Evolutionary conservation across 164 flowering plant species (phyloP), one percentile per base, ranked within the genome.

Genomic region (Nelumbo lutea): DNA sequence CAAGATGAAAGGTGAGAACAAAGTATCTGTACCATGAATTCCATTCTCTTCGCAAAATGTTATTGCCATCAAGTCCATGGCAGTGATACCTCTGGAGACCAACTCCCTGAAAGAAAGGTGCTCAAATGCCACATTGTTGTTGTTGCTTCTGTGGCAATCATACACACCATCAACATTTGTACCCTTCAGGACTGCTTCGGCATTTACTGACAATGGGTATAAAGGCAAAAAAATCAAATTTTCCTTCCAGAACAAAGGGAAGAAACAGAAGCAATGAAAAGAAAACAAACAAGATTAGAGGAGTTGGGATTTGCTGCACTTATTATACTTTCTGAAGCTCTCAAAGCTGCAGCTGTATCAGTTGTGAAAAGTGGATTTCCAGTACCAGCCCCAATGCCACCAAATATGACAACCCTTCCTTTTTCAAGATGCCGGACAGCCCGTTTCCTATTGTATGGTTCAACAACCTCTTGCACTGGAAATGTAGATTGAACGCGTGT

Each of bases 401-500:
- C 98, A 76, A 95, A 95, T 50, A 95, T 89, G 48, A 92, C 99
- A 55, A 95, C 97, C 73, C 98, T 82, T 59, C 97, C 94, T 76
- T 95, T 95, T 57, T 92, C 99, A 59, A 92, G 93, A 83, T 95
- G 98, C 44, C 97, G 82, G 57, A 92, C 88, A 41, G 97, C 97
- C 46, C 86, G 75, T 64, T 88, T 90, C 77, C 90, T 83, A 68
- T 70, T 83, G 79, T 92, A 95, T 46, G 96, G 94, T 72, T 95
- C 99, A 65, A 86, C 85, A 79, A 87, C 80, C 77, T 90, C 97
- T 42, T 75, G 91, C 86, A 87, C 75, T 9, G 88, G 57, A 77
- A 87, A 85, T 68, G 96, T 82, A 71, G 87, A 84, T 76, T 95
- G 98, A 13, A 95, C 80, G 64, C 97, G 97, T 10, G 97, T 80